Percentiles rank a stretch among this genome's conserved stretches.
These are phyloP conservation scores for Fusarium cicatricum DNA, from an alignment of 2,329 filamentous ascomycete genomes.

Conservation along the genomic window DNA sequence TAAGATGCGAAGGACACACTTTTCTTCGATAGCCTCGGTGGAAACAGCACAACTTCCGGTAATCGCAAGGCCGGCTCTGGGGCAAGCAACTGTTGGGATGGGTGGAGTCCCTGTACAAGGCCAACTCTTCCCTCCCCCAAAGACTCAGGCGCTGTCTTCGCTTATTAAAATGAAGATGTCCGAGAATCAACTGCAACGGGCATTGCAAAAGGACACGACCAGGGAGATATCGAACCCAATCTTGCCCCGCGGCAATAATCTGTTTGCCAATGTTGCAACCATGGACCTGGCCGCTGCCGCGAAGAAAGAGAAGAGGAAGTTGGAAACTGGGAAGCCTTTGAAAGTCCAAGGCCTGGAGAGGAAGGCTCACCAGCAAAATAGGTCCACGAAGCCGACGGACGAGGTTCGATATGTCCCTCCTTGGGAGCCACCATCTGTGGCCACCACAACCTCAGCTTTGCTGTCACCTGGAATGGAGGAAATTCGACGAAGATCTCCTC, in stretches of 20 bases:
- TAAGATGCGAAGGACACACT: constrained; percentile 33
- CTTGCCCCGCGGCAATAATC: constrained; percentile 49
- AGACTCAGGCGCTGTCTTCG: constrained; percentile 39
- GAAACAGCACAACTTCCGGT: constrained; percentile 45
- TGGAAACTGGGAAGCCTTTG: constrained; percentile 45
- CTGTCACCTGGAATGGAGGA: constrained; percentile 60
- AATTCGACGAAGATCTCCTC: constrained; percentile 61
- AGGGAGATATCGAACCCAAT: constrained; percentile 61
- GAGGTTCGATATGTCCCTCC: constrained; percentile 7
- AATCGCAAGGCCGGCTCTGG: constrained; percentile 50
- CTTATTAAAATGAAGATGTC: constrained; percentile 24
- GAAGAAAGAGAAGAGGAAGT: constrained; percentile 55
- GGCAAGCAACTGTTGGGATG: constrained; percentile 47
- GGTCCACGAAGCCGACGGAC: neutral
- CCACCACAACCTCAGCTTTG: constrained; percentile 56
- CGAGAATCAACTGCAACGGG: constrained; percentile 39
- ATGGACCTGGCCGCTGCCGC: constrained; percentile 60
- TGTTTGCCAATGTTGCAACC: constrained; percentile 56
- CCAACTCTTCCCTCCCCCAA: constrained; percentile 54
- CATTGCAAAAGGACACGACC: constrained; percentile 47
- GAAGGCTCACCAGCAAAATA: too few species aligned
- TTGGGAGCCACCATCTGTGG: constrained; percentile 42
- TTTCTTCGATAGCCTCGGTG: constrained; percentile 4
- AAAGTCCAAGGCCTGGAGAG: neutral
- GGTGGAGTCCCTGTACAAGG: constrained; percentile 52